Conservation (phyloP, 2,329 filamentous ascomycete genomes). For the Ascochyta viciae-villosae region DNA sequence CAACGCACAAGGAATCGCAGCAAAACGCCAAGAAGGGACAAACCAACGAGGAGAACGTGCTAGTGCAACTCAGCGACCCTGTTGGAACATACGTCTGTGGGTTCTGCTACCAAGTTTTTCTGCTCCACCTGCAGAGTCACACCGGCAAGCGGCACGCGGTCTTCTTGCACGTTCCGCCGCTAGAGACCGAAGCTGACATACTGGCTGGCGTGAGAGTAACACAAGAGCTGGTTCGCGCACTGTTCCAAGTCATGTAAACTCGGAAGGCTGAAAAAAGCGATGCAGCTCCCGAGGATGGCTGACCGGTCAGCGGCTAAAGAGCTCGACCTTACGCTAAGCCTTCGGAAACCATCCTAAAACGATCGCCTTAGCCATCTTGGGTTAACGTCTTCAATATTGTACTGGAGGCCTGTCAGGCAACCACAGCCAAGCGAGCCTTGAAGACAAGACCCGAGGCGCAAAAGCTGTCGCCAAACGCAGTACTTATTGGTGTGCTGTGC, state of each 20-base stretch:
- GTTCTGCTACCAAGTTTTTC: slow-evolving; percentile 53
- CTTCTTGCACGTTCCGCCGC: slow-evolving; percentile 53
- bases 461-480: slow-evolving; percentile 5
- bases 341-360: slow-evolving; percentile 6
- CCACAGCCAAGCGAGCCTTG: slow-evolving; percentile 8
- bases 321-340: slow-evolving; percentile 12
- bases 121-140: slow-evolving; percentile 37
- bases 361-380: not conserved
- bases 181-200: slow-evolving; percentile 44
- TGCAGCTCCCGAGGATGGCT: slow-evolving; percentile 5
- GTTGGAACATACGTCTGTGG: slow-evolving; percentile 55
- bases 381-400: slow-evolving; percentile 16
- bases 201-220: slow-evolving; percentile 39
- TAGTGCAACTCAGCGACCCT: slow-evolving; percentile 49
- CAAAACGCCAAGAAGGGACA: slow-evolving; percentile 13
- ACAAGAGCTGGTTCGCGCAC: slow-evolving; percentile 22
- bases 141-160: slow-evolving; percentile 38
- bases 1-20: not conserved
- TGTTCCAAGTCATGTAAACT: slow-evolving; percentile 10
- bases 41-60: slow-evolving; percentile 24
- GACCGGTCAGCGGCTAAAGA: slow-evolving; percentile 18
- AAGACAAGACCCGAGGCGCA: slow-evolving; percentile 4
- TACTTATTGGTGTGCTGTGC: slow-evolving; percentile 2
- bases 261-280: slow-evolving; percentile 10
- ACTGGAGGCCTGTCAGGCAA: slow-evolving; percentile 19